Base-by-base conservation (phyloP, 2,329 filamentous ascomycete species). In the Nannizzia gypsea region DNA sequence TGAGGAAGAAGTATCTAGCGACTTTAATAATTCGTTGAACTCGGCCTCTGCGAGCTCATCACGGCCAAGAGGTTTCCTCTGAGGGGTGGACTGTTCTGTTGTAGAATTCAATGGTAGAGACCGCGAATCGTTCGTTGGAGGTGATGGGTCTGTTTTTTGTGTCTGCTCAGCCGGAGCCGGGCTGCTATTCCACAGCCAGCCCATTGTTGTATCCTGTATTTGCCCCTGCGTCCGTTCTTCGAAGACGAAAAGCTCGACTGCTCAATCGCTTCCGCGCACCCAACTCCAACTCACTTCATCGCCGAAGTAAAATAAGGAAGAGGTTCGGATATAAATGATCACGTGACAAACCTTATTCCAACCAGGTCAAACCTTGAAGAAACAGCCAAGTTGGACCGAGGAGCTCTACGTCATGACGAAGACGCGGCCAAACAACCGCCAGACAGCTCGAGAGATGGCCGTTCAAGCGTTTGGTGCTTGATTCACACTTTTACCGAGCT, bases 41-140 rank as follows among this genome's bases (percentile, higher is more conserved):
- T 84, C 82, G 57, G 76, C 73, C 63, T 83, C 78, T 64, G 79
- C 77, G 68, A 77, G 72, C 66, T 80, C 75, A 64, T 77, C 72
- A 66, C 76, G 71, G 28, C 26, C 56, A 31, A 58, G 11, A 24
- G 59, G 46, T n/a, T 40, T 31, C 17, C 13, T n/a, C 31, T 50
- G 24, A 31, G 59, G 46, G 40, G 57, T 28, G 22, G 56, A 42
- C 3, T 31, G 24, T n/a, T 40, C 28, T 54, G 55, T 4, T 3
- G 46, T 3, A 54, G 9, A 17, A 26, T 17, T 57, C 36, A 26
- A 6, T 15, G 56, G 34, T 24, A 38, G 22, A 34, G 54, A 1
- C 15, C 6, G 24, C 22, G 31, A 34, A 38, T 56, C 20, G 20
- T 6, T 56, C n/a, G 22, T 26, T 20, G 54, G 54, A 24, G 31